These are phyloP conservation scores for Saccharomycodes ludwigii DNA, from an alignment of 805 yeast species.

Conservation along the genomic window DNA sequence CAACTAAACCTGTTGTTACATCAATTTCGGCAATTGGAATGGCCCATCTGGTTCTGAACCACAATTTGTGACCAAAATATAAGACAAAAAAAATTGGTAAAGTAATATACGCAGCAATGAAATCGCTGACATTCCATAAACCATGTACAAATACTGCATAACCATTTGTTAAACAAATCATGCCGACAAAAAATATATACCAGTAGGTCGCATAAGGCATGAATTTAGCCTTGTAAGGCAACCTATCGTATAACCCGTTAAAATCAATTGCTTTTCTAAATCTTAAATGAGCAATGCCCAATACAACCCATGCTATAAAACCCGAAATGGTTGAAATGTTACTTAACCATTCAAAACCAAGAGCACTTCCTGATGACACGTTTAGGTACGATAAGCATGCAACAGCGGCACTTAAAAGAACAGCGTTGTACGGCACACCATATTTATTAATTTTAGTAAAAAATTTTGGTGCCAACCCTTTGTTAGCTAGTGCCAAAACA, in stretches of 20 bases:
- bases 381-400: constrained; percentile 42
- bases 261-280: constrained; percentile 51
- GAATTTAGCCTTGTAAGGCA: constrained; percentile 42
- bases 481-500: no score
- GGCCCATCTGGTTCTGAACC: constrained; percentile 31
- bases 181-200: constrained; percentile 33
- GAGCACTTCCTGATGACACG: constrained; percentile 37
- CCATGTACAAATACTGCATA: constrained; percentile 47
- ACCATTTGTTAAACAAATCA: constrained; percentile 62
- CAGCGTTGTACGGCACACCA: constrained; percentile 41
- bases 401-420: constrained; percentile 15
- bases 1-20: constrained; percentile 45
- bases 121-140: constrained; percentile 40
- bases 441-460: constrained; percentile 35
- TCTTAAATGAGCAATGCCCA: constrained; percentile 41
- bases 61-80: constrained; percentile 46
- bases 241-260: constrained; percentile 41
- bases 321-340: constrained; percentile 58
- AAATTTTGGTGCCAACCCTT: constrained; percentile 39
- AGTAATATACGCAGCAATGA: constrained; percentile 63
- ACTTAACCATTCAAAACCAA: constrained; percentile 52
- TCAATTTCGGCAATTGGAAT: constrained; percentile 48
- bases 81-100: constrained; percentile 31
- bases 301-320: constrained; percentile 49
- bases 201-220: constrained; percentile 51